phyloP scores from a whole-genome alignment of 305 asterid species.

The Petunia hybrid region DNA sequence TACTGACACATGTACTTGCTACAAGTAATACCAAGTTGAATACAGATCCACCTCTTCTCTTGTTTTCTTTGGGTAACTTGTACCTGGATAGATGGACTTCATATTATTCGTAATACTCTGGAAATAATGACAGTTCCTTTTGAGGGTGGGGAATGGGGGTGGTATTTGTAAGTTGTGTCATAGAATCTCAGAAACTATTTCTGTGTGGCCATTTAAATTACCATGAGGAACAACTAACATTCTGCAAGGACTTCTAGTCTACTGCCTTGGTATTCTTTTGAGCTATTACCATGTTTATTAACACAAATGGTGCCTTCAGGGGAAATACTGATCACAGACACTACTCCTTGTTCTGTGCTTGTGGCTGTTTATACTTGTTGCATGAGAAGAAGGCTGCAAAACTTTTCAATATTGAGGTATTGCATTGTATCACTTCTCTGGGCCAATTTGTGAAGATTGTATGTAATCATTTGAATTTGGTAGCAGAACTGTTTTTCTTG shows the following conservation, averaged over 20 bases:
- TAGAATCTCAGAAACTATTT: background rate
- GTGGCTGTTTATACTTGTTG: conserved; percentile 40
- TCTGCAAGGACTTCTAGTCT: background rate
- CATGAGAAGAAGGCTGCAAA: conserved; percentile 29
- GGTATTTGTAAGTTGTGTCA: background rate
- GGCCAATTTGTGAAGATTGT: background rate
- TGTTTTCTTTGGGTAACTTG: background rate
- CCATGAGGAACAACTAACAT: background rate
- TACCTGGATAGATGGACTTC: background rate
- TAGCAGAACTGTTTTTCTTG: background rate
- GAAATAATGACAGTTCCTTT: conserved; percentile 1
- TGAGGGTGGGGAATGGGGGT: background rate
- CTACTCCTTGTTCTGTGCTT: conserved; percentile 35
- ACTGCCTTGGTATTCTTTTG: background rate
- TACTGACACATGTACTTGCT: background rate
- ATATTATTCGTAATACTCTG: background rate
- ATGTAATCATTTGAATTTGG: background rate
- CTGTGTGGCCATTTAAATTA: background rate
- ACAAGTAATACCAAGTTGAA: conserved; percentile 2
- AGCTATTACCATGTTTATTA: background rate
- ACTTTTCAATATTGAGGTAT: conserved; percentile 37
- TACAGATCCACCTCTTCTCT: background rate
- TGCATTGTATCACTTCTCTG: no score
- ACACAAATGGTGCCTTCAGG: background rate
- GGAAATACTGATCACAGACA: conserved; percentile 26